Base-by-base conservation (phyloP, 2,329 filamentous ascomycete species). In the Colletotrichum brevisporum region DNA sequence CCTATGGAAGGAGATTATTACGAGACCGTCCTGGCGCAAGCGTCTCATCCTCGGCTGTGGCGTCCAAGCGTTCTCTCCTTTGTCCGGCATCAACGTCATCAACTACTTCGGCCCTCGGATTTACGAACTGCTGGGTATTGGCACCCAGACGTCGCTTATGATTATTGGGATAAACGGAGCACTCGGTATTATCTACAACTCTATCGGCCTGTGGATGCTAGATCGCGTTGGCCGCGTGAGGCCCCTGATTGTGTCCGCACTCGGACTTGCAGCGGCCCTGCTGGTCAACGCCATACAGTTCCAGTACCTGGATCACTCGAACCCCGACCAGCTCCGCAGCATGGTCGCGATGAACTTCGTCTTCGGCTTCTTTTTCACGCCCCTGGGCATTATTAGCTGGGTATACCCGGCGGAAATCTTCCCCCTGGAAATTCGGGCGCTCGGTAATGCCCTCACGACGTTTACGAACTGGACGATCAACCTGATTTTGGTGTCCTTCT, bases 121-220 rank as follows among this genome's bases (percentile, higher is more conserved):
- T 43, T 85, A 85, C 71, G 74, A 76, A 13, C 77, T 81, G 4
- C 78, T 86, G 0, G 83, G 83, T 6, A 81, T 86, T 50, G 74
- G 76, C 2, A 82, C 78, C 0, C 79, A 80, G 8, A 83, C 79
- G 1, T 83, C 84, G 0, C 79, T 87, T 4, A 81, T 86, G 77
- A 84, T 87, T 55, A 83, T 85, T 69, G 85, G 84, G 4, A 82
- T 87, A 70, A 84, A 81, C 72, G 84, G 84, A 26, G 83, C 84
- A 1, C 77, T 87, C 8, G 83, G 84, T 0, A 83, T 83, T 36
- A 74, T 84, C 24, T 86, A 83, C 79, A 84, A 84, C 69, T 83
- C 81, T 1, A 72, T 85, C 6, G 83, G 83, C 57, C 80, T 86
- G 67, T 74, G 76, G 41, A 75, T 84, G 52, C 74, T 86, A 52